Percentiles rank a stretch among this genome's conserved stretches.
These are phyloP conservation scores for Scenedesmus sp. DNA, from an alignment of 163 green algal genomes.

Conservation along the genomic window DNA sequence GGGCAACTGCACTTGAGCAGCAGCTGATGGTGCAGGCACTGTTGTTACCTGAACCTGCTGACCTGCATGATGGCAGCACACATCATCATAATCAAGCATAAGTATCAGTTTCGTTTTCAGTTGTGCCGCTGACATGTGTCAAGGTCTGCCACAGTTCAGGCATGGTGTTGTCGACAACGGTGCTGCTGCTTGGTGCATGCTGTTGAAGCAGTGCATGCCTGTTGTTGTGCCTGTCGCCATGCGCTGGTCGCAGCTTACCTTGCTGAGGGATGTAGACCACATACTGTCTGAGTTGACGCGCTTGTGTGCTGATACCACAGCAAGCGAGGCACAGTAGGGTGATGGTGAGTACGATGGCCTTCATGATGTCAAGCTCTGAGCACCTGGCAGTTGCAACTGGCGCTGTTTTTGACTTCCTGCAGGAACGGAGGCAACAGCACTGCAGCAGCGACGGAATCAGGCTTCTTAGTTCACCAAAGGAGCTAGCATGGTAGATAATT, in stretches of 20 bases:
- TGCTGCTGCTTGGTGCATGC: background rate
- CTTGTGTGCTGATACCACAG: background rate
- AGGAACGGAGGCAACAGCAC: background rate
- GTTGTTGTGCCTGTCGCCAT: background rate
- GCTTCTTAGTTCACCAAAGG: no score
- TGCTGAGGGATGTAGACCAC: background rate
- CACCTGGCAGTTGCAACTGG: background rate
- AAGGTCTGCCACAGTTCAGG: no score
- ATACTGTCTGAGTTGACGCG: background rate
- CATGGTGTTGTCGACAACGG: no score
- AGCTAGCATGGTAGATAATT: no score
- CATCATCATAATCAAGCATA: background rate
- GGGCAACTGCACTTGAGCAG: background rate
- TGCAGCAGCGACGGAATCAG: no score
- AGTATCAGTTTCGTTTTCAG: background rate
- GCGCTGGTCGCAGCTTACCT: background rate
- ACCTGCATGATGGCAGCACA: background rate
- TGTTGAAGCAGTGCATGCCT: background rate
- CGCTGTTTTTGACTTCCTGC: background rate
- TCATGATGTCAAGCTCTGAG: background rate
- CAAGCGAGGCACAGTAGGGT: background rate
- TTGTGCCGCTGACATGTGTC: background rate
- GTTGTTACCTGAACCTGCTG: conserved; percentile 6
- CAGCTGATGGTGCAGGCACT: background rate
- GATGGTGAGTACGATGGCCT: background rate